Conservation (phyloP, 768 basidiomycete species). For the Lactarius evosmus region DNA sequence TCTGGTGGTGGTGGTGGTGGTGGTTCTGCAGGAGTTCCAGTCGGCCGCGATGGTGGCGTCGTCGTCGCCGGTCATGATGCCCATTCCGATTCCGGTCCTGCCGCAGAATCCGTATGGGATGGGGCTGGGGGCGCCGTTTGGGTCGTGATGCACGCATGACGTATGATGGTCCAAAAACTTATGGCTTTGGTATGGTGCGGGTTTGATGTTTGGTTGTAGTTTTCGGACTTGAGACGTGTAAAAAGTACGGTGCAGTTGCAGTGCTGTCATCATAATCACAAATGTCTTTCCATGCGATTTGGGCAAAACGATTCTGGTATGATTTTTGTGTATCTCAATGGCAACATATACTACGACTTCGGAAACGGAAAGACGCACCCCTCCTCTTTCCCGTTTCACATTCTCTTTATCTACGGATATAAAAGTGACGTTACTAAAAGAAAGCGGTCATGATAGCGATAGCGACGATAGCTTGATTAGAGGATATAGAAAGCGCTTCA, state of each 20-base stretch:
- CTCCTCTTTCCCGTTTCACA: too few species aligned
- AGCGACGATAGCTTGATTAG: too few species aligned
- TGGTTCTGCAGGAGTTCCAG: conserved; percentile 14
- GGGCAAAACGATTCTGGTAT: background rate
- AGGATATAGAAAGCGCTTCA: too few species aligned
- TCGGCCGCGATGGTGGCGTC: conserved; percentile 5
- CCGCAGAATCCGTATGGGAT: conserved; percentile 21
- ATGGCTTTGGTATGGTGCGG: too few species aligned
- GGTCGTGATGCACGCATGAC: conserved; percentile 18
- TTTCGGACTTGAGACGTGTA: background rate
- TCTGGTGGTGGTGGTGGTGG: too few species aligned
- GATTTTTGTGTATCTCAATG: background rate
- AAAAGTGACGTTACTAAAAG: too few species aligned
- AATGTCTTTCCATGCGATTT: background rate
- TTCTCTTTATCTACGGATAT: too few species aligned
- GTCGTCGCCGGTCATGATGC: conserved; percentile 17
- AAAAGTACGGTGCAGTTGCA: background rate
- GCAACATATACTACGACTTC: background rate
- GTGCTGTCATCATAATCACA: too few species aligned
- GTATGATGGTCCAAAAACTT: too few species aligned
- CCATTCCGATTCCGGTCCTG: conserved; percentile 10
- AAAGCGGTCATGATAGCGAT: too few species aligned
- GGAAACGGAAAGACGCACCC: too few species aligned
- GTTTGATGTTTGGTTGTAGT: background rate
- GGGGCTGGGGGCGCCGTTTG: conserved; percentile 21